Evolutionary conservation across 2,329 filamentous ascomycete species (phyloP), one percentile per base, ranked within the genome.

Genomic region (Arthroderma sp.): DNA sequence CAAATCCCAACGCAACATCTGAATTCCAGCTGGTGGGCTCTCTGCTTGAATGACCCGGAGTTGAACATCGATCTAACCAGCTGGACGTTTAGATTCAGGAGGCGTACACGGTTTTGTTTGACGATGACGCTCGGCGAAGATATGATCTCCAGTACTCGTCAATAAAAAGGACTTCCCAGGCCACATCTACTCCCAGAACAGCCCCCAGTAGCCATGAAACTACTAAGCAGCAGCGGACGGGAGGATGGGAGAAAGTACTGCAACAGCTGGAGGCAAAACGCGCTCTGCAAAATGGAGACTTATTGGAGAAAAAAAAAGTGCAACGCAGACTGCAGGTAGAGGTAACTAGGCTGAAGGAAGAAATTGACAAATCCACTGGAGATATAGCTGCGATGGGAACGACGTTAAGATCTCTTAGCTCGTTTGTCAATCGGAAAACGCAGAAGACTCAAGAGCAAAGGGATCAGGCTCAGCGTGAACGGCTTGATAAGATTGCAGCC

Each of bases 21-120:
- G 47, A 41, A 25, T 62, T 62, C 56, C 62, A 64, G 38, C 56
- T 55, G 38, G 54, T 55, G n/a, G n/a, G 54, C 25, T 17, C 6
- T 25, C n/a, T 23, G 11, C 13, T 47, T 47, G 41, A 19, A 11
- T 13, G 21, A 6, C 13, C 41, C 19, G 13, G 21, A 47, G 21
- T 21, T 2, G 5, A 47, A 13, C 41, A 25, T 5, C 41, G 8
- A 25, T 51, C 28, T 31, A 31, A 51, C 47, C 17, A 31, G 23
- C 47, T 17, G 47, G 15, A 4, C 15, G 13, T 51, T 51, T 33
- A 51, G 47, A 33, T 51, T 33, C 15, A 19, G 3, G 47, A 51
- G 33, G 47, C 47, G n/a, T 51, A 51, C 28, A 17, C 23, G 15
- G 33, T 13, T 33, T 17, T 51, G 6, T 51, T 17, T 19, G n/a